Percentiles rank a stretch among this genome's conserved stretches.
phyloP scores from a whole-genome alignment of 2,329 filamentous ascomycete species.

The Pyrenophora tritici-repentis region DNA sequence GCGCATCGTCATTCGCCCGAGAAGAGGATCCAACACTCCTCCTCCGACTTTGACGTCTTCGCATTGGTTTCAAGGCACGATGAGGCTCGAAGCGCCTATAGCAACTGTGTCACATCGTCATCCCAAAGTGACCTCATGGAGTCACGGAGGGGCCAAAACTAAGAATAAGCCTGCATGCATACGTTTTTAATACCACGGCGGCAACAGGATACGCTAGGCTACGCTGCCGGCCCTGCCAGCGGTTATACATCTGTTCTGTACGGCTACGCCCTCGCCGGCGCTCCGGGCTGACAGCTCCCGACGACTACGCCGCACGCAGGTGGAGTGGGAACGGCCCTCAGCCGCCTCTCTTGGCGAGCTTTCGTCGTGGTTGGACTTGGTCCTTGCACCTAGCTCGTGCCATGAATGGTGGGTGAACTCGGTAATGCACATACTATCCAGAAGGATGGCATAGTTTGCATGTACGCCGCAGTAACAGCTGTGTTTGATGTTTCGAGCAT shows the following conservation, averaged over 20 bases:
- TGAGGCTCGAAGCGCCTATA: conserved; percentile 32
- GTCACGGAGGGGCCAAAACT: conserved; percentile 33
- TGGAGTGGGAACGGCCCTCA: conserved; percentile 29
- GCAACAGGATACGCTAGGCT: conserved; percentile 26
- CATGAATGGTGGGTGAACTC: conserved; percentile 32
- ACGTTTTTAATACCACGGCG: conserved; percentile 27
- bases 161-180: conserved; percentile 34
- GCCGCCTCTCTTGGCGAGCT: conserved; percentile 35
- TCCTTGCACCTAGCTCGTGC: conserved; percentile 28
- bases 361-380: conserved; percentile 24
- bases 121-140: conserved; percentile 23
- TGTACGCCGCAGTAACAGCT: conserved; percentile 28
- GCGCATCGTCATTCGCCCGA: conserved; percentile 10
- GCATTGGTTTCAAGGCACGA: conserved; percentile 17
- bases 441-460: conserved; percentile 29
- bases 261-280: conserved; percentile 27
- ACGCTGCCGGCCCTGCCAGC: conserved; percentile 30
- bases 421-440: conserved; percentile 26
- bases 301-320: conserved; percentile 27
- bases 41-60: conserved; percentile 5
- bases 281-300: conserved; percentile 26
- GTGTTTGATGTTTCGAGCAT: conserved; percentile 30
- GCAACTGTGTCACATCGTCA: conserved; percentile 32
- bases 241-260: conserved; percentile 34
- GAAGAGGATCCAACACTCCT: conserved; percentile 12